Conservation (phyloP, 306 rosid genomes). For the Dalbergia cultrata region DNA sequence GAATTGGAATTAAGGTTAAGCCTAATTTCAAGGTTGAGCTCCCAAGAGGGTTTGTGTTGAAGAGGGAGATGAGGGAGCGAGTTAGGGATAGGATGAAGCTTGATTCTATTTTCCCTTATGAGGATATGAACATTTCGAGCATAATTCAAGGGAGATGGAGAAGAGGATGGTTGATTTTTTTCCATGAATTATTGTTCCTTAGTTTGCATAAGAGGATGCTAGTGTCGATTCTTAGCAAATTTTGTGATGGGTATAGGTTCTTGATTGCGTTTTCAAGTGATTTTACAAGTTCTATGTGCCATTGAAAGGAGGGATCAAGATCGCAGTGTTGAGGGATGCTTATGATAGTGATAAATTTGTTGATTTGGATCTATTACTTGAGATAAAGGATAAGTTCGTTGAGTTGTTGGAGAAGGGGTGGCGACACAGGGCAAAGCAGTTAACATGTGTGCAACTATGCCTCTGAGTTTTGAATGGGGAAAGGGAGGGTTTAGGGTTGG, state of each 20-base stretch:
- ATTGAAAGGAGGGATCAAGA: constrained; percentile 88
- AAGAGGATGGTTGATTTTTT: constrained; percentile 58
- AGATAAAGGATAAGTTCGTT: constrained; percentile 70
- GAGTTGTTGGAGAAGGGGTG: constrained; percentile 87
- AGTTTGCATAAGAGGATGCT: constrained; percentile 79
- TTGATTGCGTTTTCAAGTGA: constrained; percentile 74
- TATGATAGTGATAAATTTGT: constrained; percentile 64
- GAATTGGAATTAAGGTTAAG: constrained; percentile 71
- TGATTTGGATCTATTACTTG: constrained; percentile 78
- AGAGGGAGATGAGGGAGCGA: constrained; percentile 93
- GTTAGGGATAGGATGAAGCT: constrained; percentile 92
- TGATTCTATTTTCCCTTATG: constrained; percentile 76
- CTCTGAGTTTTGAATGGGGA: too few species aligned
- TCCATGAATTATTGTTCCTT: constrained; percentile 67
- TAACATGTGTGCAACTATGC: constrained; percentile 11
- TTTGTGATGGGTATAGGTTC: constrained; percentile 77
- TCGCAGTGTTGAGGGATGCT: constrained; percentile 83
- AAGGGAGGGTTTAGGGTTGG: too few species aligned
- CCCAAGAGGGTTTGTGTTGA: constrained; percentile 76
- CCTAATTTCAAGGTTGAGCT: constrained; percentile 76
- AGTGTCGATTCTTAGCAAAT: constrained; percentile 79
- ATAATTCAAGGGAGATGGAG: constrained; percentile 71
- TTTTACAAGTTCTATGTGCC: constrained; percentile 87
- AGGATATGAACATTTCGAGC: constrained; percentile 69
- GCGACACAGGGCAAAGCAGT: constrained; percentile 59